Evolutionary conservation across 768 basidiomycete species (phyloP), one percentile per base, ranked within the genome.

Genomic region (Boletus tylopilopsis): DNA sequence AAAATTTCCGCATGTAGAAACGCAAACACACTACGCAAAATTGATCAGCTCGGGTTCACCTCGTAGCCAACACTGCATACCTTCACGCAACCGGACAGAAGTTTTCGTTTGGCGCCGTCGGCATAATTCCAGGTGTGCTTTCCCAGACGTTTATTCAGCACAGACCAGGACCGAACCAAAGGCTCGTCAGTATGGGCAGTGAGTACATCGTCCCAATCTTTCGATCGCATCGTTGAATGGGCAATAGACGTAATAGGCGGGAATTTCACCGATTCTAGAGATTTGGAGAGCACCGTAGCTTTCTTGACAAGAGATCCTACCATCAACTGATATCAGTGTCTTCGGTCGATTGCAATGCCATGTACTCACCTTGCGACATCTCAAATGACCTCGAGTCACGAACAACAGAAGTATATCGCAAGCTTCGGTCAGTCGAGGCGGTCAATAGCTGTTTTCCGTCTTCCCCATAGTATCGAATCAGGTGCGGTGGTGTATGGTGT

Each of bases 131-230:
- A 79, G 13, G 74, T 79, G 61, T 87, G 76, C 60, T 87, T 85
- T 6, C 95, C 95, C 8, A 90, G 60, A 44, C 81, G 77, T 71
- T 95, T 95, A 55, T 84, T 81, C 50, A 80, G 73, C 66, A 92
- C 87, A 4, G 82, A 84, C 95, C 95, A 99, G 19, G 91, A 87
- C 30, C 95, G 77, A 2, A 88, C 88, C 48, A 85, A 78, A 4
- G 80, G 75, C 58, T 95, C 94, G 40, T 92, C 90, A 1, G 79
- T 73, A 64, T 97, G 94, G 0, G 82, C 82, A n/a, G 94, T 94
- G 6, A 99, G 66, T 37, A 98, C 85, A 61, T 98, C 94, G 62
- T 98, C 95, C 96, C 96, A 99, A 55, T 99, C 94, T 66, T 93
- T 95, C 9, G 89, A 77, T 23, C 94, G 80, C 1, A 85, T 75